Evolutionary conservation across 163 green algal species (phyloP).

Genomic region (Trebouxiophyceae sp.): DNA sequence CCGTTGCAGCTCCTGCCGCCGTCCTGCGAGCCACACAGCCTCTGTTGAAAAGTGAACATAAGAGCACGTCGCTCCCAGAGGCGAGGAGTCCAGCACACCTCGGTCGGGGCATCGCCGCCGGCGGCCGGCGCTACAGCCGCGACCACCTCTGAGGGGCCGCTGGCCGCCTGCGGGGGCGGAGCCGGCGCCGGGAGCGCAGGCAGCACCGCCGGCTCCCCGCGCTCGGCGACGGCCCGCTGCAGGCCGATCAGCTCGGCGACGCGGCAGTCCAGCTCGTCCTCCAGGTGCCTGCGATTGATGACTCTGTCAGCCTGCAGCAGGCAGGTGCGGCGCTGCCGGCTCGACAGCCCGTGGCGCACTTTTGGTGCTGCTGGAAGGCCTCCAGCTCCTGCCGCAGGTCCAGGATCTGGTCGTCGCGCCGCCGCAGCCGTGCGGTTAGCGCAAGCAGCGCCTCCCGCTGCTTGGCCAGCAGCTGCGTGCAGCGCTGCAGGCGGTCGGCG

Average conservation of each 20-base stretch:
- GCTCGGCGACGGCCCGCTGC: not conserved
- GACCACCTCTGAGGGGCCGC: no score
- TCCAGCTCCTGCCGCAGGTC: conserved; percentile 84
- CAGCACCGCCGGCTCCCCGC: no score
- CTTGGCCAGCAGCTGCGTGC: conserved; percentile 90
- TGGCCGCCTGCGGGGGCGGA: no score
- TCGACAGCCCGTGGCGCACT: conserved; percentile 14
- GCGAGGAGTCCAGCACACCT: no score
- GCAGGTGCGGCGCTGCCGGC: not conserved
- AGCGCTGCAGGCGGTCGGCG: conserved; percentile 66
- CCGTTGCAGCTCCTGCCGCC: no score
- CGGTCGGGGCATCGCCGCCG: no score
- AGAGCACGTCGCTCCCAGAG: no score
- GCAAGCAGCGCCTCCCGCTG: conserved; percentile 98
- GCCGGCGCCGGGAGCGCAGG: no score
- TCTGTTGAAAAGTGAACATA: no score
- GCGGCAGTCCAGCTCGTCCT: conserved; percentile 82
- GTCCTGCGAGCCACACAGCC: no score
- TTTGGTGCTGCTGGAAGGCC: conserved; percentile 74
- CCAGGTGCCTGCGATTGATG: conserved; percentile 46
- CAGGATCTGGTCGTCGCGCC: conserved; percentile 89
- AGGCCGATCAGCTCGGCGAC: conserved; percentile 82
- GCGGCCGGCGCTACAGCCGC: no score
- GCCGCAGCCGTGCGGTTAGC: conserved; percentile 82
- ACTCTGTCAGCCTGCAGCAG: not conserved